Percentiles rank a stretch among this genome's conserved stretches.
Evolutionary conservation across 805 yeast species (phyloP).

Genomic region (Myxozyma geophila): DNA sequence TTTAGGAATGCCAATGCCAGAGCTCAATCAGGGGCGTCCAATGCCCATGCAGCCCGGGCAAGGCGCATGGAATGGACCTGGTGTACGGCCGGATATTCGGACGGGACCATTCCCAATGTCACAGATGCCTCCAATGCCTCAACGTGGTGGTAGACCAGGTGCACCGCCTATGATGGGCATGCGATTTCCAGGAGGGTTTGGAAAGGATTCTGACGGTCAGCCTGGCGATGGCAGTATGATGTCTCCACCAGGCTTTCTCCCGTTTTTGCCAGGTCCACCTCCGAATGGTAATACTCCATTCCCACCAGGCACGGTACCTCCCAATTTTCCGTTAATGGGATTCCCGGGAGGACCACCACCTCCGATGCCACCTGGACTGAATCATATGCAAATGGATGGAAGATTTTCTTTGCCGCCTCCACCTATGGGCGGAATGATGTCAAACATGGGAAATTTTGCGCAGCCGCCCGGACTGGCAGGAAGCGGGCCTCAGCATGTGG

Average conservation of each 20-base stretch:
- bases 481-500: neutral
- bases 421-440: conserved; percentile 10
- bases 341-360: conserved; percentile 26
- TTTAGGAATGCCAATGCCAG: neutral
- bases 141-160: conserved; percentile 9
- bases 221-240: conserved; percentile 4
- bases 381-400: conserved; percentile 12
- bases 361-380: conserved; percentile 25
- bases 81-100: neutral
- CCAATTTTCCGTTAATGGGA: conserved; percentile 20
- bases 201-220: conserved; percentile 2
- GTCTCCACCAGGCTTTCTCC: neutral
- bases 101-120: conserved; percentile 3
- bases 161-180: conserved; percentile 11
- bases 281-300: conserved; percentile 11
- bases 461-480: conserved; percentile 1
- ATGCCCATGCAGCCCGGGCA: conserved; percentile 1
- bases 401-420: conserved; percentile 15
- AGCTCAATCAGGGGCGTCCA: conserved; percentile 1
- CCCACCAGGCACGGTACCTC: conserved; percentile 16
- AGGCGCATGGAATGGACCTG: conserved; percentile 2
- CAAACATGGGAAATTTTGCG: neutral
- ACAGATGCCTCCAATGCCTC: conserved; percentile 2
- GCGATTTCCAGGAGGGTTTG: neutral
- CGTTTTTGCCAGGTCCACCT: conserved; percentile 8